Conservation (phyloP, 2,329 filamentous ascomycete species). For the Colletotrichum sp. region DNA sequence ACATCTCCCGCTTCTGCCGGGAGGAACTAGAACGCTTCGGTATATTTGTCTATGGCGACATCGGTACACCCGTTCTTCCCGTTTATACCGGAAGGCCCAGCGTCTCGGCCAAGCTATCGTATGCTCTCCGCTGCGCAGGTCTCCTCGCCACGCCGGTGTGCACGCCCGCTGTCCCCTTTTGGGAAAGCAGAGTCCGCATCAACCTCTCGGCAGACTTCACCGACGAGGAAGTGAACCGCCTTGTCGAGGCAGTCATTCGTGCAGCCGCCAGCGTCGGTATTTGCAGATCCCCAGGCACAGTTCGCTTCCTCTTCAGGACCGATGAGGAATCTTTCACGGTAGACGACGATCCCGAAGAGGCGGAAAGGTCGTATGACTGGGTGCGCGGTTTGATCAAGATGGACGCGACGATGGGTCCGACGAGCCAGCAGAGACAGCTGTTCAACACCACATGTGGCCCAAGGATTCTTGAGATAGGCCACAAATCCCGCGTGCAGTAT, state of each 20-base stretch:
- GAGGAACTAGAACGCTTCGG: slow-evolving; percentile 10
- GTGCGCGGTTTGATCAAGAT: background rate
- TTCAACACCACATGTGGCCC: background rate
- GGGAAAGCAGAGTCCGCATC: slow-evolving; percentile 22
- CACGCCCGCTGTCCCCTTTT: slow-evolving; percentile 19
- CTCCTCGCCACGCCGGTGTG: slow-evolving; percentile 12
- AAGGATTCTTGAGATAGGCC: background rate
- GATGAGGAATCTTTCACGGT: background rate
- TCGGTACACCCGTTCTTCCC: background rate
- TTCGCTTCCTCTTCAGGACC: background rate
- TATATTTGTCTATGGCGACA: slow-evolving; percentile 15
- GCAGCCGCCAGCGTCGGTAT: background rate
- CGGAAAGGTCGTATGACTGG: background rate
- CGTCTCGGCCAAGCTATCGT: slow-evolving; percentile 6
- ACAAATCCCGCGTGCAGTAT: background rate
- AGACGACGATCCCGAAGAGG: background rate
- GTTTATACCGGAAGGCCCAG: slow-evolving; percentile 13
- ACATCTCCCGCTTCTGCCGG: slow-evolving; percentile 7
- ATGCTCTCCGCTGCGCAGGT: slow-evolving; percentile 2
- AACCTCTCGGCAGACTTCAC: slow-evolving; percentile 20
- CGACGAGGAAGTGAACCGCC: background rate
- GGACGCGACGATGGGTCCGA: background rate
- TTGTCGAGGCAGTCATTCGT: slow-evolving; percentile 1
- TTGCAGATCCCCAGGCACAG: background rate
- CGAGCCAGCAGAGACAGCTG: background rate